These are phyloP conservation scores for Colletotrichum simmondsii DNA, from an alignment of 2,329 filamentous ascomycete genomes.

Conservation along the genomic window DNA sequence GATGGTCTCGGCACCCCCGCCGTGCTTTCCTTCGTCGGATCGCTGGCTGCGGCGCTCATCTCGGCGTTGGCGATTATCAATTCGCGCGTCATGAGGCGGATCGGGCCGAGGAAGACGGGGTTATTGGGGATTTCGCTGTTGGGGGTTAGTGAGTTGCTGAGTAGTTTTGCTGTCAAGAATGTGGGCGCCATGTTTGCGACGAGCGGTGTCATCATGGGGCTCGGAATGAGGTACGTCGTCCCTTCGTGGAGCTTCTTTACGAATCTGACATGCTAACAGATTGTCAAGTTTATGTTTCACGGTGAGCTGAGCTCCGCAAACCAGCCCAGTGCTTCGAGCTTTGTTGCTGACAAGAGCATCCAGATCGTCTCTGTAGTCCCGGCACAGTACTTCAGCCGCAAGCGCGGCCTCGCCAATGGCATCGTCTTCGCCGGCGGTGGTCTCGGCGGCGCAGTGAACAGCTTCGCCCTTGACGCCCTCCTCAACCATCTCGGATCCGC, in stretches of 20 bases:
- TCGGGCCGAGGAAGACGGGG: slow-evolving; percentile 60
- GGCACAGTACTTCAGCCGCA: slow-evolving; percentile 65
- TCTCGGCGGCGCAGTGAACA: slow-evolving; percentile 64
- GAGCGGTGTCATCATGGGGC: slow-evolving; percentile 44
- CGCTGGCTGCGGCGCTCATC: slow-evolving; percentile 60
- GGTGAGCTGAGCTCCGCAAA: background rate
- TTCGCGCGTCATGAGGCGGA: slow-evolving; percentile 58
- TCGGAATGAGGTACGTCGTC: slow-evolving; percentile 41
- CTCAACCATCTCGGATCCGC: slow-evolving; percentile 56
- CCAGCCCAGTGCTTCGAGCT: too few species aligned
- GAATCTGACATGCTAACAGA: background rate
- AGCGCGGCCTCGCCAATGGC: slow-evolving; percentile 66
- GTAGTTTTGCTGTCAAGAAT: slow-evolving; percentile 48
- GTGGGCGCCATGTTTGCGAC: slow-evolving; percentile 49
- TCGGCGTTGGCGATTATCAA: slow-evolving; percentile 63
- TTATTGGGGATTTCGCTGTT: slow-evolving; percentile 62
- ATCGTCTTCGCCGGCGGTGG: slow-evolving; percentile 65
- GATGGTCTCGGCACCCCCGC: slow-evolving; percentile 58
- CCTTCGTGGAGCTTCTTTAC: background rate
- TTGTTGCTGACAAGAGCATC: slow-evolving; percentile 11
- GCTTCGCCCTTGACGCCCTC: slow-evolving; percentile 59
- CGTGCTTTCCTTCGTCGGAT: slow-evolving; percentile 69
- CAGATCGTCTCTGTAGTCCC: slow-evolving; percentile 58
- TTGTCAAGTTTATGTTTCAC: slow-evolving; percentile 15
- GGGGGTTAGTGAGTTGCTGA: slow-evolving; percentile 59